Evolutionary conservation across 129 eudicot species (phyloP).

Genomic region (Silybum marianum): DNA sequence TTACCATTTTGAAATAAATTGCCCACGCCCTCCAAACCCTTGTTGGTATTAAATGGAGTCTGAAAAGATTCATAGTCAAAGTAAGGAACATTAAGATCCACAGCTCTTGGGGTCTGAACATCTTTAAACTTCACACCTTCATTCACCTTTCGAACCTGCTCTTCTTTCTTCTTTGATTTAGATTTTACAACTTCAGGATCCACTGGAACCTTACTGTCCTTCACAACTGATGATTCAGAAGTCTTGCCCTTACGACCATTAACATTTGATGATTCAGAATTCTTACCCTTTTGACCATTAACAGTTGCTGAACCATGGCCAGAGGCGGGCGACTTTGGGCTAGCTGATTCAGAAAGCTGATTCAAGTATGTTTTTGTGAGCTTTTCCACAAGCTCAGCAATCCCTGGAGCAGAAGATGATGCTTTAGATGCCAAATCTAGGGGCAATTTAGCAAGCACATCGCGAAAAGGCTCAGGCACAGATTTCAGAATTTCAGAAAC

Average conservation of each 20-base stretch:
- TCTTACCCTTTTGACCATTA: constrained; percentile 12
- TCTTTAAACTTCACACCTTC: constrained; percentile 29
- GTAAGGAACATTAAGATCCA: constrained; percentile 42
- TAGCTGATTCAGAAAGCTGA: constrained; percentile 27
- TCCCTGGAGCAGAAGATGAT: constrained; percentile 43
- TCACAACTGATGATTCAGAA: constrained; percentile 7
- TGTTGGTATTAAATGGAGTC: not conserved
- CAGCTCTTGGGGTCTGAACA: constrained; percentile 14
- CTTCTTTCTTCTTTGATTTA: constrained; percentile 22
- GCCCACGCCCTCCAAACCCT: too few relatives aligned
- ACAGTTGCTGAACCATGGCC: constrained; percentile 14
- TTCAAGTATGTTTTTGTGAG: constrained; percentile 42
- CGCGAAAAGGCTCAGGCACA: constrained; percentile 54
- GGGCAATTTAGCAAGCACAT: constrained; percentile 38
- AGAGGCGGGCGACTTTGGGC: not conserved
- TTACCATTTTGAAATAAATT: too few relatives aligned
- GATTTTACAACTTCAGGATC: constrained; percentile 12
- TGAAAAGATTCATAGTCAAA: constrained; percentile 26
- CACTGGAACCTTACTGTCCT: constrained; percentile 13
- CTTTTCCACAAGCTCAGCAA: constrained; percentile 50
- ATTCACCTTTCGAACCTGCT: constrained; percentile 1
- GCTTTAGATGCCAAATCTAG: constrained; percentile 52
- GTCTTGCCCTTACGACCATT: constrained; percentile 9
- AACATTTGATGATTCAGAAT: constrained; percentile 18
- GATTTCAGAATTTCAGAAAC: constrained; percentile 52